Evolutionary conservation across 1,284 basidiomycete species (phyloP), one percentile per base, ranked within the genome.

Genomic region (Pyrrhoderma lamaoense): DNA sequence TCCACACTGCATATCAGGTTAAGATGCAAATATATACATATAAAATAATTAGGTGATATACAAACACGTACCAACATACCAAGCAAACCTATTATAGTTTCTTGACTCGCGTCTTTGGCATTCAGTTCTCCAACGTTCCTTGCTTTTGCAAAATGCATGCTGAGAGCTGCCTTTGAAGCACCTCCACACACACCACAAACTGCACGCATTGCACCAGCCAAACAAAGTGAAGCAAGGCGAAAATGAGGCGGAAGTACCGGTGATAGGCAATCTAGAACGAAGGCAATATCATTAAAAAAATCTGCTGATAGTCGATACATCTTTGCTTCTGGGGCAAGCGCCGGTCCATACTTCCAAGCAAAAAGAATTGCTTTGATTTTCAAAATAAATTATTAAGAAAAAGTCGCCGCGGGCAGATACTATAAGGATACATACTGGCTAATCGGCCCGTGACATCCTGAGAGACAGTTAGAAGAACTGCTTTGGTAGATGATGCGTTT

Each of bases 241-340:
- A 78, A 55, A 5, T 67, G 54, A 1, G 68, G 63, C 31, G 62
- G 69, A 18, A 84, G 68, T 14, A 76, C 62, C 0, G 82, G 82
- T 0, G 81, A 80, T 5, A 83, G 56, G 1, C 76, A 76, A 54
- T 84, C 81, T 19, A 82, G 64, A 8, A 82, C 66, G 43, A 80
- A 72, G 1, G 80, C 72, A 0, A 67, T 63, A 56, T 85, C 82
- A 51, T 83, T 85, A 54, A 82, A 67, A 14, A 83, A 66, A 56
- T 86, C 82, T 0, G 82, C 83, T n/a, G 83, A 68, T 42, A 84
- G 69, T n/a, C 82, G 75, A 57, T 82, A 85, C 2, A 72, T 79
- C 62, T 85, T 85, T 2, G 81, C 80, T 65, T 86, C 82, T 11
- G 82, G 79, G 35, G 73, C 77, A 2, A 85, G 72, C 0, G 76